Base-by-base conservation (phyloP, 2,329 filamentous ascomycete species). In the Clathrospora elynae region DNA sequence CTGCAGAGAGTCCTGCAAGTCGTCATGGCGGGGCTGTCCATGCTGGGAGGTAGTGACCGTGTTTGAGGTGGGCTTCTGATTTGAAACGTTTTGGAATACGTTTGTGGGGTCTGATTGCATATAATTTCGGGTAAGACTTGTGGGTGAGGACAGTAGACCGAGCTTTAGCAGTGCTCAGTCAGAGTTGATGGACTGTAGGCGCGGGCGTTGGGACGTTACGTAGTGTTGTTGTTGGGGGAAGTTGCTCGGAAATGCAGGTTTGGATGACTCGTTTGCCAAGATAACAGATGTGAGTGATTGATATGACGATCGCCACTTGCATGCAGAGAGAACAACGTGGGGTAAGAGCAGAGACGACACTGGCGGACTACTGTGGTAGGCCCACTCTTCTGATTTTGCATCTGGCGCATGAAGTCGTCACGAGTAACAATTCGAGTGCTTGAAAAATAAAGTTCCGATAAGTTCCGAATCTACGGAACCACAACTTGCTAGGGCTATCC, bases 91-190 rank as follows among this genome's bases (percentile, higher is more conserved):
- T 71, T 74, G 73, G 65, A 68, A 72, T 67, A 71, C 71, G 73
- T 75, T 70, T 64, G 73, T 62, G 61, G 75, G 71, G 79, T 78
- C 81, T 76, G 82, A 70, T 78, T 82, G 82, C 82, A 85, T 85
- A 84, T 78, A 85, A 84, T 68, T 64, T 66, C 69, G 64, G 60
- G 57, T 53, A 53, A 54, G 58, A 57, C 62, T 46, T 46, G 53
- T 47, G 53, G 54, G 45, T 52, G 57, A 54, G 57, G 55, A 56
- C 53, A 61, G 59, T 62, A 66, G 79, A 83, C 81, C 78, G 81
- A 83, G 74, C 80, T 78, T 76, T 49, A 41, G 44, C 65, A 53
- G 40, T 66, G 64, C 66, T 69, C 67, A 70, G 67, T 70, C 67
- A 50, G 45, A 36, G 32, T 50, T 24, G 26, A 46, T 51, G 12